These are phyloP conservation scores for Camellia sinensis DNA, from an alignment of 148 eudicot genomes.

Conservation along the genomic window DNA sequence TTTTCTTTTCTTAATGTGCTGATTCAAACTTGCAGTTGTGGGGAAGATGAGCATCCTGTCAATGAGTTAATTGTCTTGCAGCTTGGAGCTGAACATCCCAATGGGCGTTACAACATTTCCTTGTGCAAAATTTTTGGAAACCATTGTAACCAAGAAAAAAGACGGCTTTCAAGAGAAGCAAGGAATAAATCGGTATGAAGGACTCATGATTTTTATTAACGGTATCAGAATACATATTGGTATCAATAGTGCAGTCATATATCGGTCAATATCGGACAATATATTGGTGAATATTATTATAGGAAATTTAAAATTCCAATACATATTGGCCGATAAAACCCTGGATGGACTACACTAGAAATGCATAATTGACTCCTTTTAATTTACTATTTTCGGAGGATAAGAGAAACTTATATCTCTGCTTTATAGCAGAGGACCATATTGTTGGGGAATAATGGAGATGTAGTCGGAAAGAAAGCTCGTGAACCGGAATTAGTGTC, in stretches of 20 bases:
- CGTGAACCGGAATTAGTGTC: conserved; percentile 29
- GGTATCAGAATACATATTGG: no score
- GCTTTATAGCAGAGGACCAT: conserved; percentile 37
- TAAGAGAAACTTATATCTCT: background rate
- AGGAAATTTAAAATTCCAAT: no score
- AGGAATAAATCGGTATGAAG: conserved; percentile 36
- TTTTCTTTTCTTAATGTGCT: conserved; percentile 1
- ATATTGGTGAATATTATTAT: no score
- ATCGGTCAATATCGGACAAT: no score
- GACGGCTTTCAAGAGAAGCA: conserved; percentile 23
- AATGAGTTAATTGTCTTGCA: conserved; percentile 72
- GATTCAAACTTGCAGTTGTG: conserved; percentile 50
- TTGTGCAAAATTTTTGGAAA: conserved; percentile 46
- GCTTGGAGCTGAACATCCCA: conserved; percentile 52
- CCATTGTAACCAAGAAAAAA: conserved; percentile 30
- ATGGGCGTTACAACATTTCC: conserved; percentile 39
- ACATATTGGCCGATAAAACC: no score
- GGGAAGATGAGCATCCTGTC: conserved; percentile 89
- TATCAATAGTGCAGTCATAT: no score
- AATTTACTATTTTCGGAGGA: background rate
- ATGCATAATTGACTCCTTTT: background rate
- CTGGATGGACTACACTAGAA: no score
- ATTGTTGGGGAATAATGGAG: conserved; percentile 37
- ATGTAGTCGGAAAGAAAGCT: conserved; percentile 26
- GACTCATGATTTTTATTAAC: no score